Evolutionary conservation across 1,284 basidiomycete species (phyloP).

Genomic region (Papiliotrema flavescens): DNA sequence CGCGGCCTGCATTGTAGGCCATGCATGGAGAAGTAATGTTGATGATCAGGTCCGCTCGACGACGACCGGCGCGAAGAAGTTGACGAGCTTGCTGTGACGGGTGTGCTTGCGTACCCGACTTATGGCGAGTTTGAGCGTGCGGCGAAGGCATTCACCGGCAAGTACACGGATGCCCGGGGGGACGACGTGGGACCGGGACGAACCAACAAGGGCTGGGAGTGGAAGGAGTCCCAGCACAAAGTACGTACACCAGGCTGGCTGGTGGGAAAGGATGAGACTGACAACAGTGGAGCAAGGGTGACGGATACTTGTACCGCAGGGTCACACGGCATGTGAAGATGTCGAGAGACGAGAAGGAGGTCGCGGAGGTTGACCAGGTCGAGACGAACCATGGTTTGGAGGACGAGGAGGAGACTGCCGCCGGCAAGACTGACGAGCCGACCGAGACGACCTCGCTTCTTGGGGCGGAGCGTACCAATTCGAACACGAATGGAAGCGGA

Average conservation of each 20-base stretch:
- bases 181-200: slow-evolving; percentile 11
- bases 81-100: not conserved
- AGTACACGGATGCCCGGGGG: not conserved
- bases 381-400: not conserved
- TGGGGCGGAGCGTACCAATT: not conserved
- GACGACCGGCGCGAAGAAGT: not conserved
- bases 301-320: slow-evolving; percentile 26
- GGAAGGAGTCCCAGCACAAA: slow-evolving; percentile 14
- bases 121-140: slow-evolving; percentile 2
- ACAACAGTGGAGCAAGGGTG: slow-evolving; percentile 12
- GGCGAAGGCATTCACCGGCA: not conserved
- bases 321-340: slow-evolving; percentile 5
- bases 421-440: not conserved
- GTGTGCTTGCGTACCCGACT: not conserved
- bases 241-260: slow-evolving; percentile 3
- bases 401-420: not conserved
- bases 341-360: not conserved
- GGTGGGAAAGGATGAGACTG: slow-evolving; percentile 2
- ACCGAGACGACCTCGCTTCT: not conserved
- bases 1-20: not conserved
- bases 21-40: not conserved
- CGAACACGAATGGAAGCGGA: too few species aligned
- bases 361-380: not conserved
- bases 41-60: not conserved
- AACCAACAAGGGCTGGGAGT: slow-evolving; percentile 30